phyloP scores from a whole-genome alignment of 768 basidiomycete species.

The Clitopilus hobsonii region DNA sequence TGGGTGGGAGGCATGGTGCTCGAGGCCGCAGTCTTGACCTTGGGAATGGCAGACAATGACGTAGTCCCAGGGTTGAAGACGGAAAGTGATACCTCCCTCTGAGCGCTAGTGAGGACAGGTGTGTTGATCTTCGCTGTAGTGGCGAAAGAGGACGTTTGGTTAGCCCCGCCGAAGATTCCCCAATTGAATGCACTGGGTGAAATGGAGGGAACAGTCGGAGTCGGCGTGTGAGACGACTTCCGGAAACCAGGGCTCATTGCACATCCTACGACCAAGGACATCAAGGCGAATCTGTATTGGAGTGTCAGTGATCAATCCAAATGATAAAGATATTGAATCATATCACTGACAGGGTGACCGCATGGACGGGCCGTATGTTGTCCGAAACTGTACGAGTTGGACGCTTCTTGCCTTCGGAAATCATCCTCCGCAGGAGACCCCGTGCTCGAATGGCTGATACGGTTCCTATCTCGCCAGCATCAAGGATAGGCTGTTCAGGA shows the following conservation, averaged over 20 bases:
- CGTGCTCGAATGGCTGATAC: constrained; percentile 38
- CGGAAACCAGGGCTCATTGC: constrained; percentile 49
- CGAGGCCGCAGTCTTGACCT: constrained; percentile 3
- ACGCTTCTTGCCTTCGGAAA: constrained; percentile 32
- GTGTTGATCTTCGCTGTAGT: constrained; percentile 24
- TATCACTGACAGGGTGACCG: constrained; percentile 60
- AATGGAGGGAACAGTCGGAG: constrained; percentile 26
- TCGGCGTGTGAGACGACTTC: constrained; percentile 22
- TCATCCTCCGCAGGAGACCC: constrained; percentile 41
- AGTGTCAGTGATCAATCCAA: constrained; percentile 4
- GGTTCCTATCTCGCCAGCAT: constrained; percentile 37
- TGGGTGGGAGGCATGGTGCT: not conserved
- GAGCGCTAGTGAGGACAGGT: constrained; percentile 30
- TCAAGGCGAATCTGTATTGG: constrained; percentile 53
- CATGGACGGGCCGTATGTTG: constrained; percentile 47
- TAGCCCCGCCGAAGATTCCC: constrained; percentile 36
- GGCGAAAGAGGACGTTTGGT: constrained; percentile 29
- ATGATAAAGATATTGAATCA: constrained; percentile 10
- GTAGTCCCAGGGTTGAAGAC: constrained; percentile 46
- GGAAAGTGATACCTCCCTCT: constrained; percentile 48
- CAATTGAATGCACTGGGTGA: constrained; percentile 24
- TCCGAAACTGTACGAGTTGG: constrained; percentile 22
- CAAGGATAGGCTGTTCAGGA: constrained; percentile 35
- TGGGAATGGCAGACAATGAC: constrained; percentile 22
- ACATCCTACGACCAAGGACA: constrained; percentile 65